Evolutionary conservation across 192 early-diverging fungal species (phyloP), one percentile per base, ranked within the genome.

Genomic region (Chytriomyces sp.): DNA sequence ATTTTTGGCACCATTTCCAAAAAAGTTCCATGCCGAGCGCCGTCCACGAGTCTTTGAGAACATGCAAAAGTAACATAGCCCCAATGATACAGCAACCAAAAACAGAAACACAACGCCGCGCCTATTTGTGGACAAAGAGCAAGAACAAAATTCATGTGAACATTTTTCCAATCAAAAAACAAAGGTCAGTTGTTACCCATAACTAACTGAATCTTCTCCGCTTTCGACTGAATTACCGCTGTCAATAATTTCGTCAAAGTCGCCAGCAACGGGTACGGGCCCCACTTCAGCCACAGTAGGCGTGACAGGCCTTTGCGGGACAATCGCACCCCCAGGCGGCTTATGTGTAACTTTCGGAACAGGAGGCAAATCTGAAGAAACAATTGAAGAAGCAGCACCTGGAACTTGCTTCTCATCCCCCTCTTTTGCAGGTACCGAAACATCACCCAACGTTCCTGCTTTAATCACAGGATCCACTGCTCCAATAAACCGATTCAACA

Each of bases 401-500:
- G 35, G 35, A 35, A 35, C 35, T 35, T 35, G 35, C 35, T 35
- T 35, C 35, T 35, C 35, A 3, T 0, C 35, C 35, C 35, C 35
- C 35, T 35, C 35, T 35, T 35, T 35, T 4, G 3, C 35, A 35
- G 35, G 35, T 2, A 35, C 35, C 0, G 35, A 35, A 35, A 35
- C 16, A 4, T 13, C 53, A n/a, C 13, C 53, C 53, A 57, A 57
- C 53, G 53, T 57, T n/a, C 53, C 53, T 5, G 53, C 53, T 20
- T 13, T 57, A 5, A 57, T 20, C 53, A 57, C 53, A 57, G 53
- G 53, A 57, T 57, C 53, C 11, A 26, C 69, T 60, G 61, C 80
- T 7, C 80, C 72, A 48, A 86, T 85, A n/a, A 89, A 86, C 4
- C 83, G 76, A 7, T 90, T 86, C 50, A 90, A 84, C 64, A 92